Percentiles rank a stretch among this genome's conserved stretches.
Conservation (phyloP, 441 rosid genomes). For the Jatropha podagrica region DNA sequence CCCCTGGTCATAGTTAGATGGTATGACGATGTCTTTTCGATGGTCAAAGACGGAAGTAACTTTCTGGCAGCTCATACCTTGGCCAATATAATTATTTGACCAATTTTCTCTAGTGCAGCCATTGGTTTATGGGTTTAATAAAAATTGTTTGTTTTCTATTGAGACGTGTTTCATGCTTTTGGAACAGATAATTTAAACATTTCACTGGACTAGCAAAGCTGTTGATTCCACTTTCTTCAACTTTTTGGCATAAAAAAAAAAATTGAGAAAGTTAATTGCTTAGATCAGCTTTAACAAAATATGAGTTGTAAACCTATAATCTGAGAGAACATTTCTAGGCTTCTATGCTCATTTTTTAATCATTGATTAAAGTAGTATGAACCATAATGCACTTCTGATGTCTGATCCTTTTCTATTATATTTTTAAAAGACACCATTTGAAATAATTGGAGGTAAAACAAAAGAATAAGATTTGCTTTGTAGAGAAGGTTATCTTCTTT, state of each 20-base stretch:
- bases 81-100: not conserved
- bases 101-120: not conserved
- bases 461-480: not conserved
- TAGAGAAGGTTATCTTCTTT: not conserved
- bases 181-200: conserved; percentile 21
- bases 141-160: not conserved
- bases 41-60: conserved; percentile 13
- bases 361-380: not conserved
- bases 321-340: not conserved
- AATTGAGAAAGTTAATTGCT: conserved; percentile 9
- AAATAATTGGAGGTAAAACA: not conserved
- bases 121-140: not conserved
- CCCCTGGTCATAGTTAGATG: not conserved
- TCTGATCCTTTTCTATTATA: not conserved
- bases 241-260: conserved; percentile 3
- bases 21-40: not conserved
- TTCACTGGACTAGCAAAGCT: not conserved
- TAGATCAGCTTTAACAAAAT: conserved; percentile 5
- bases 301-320: not conserved
- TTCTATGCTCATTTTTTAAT: conserved; percentile 2
- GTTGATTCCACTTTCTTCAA: conserved; percentile 13
- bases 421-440: not conserved
- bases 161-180: not conserved
- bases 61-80: not conserved
- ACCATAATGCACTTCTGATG: not conserved